Evolutionary conservation across 225 moss, liverwort and hornwort genomes (phyloP), one percentile per base, ranked within the genome.

Genomic region (Neckera pumila): DNA sequence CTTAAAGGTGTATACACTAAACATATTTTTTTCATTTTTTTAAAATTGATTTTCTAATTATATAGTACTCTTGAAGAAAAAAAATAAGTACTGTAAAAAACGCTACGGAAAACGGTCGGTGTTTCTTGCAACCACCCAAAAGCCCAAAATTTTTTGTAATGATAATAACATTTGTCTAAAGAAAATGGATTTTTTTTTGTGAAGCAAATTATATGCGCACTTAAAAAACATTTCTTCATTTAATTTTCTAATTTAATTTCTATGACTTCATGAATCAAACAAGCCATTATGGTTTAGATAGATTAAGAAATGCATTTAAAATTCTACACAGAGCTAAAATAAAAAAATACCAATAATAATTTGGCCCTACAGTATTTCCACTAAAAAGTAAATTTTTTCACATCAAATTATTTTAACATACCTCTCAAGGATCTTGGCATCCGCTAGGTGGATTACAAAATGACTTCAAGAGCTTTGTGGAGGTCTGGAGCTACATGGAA

Each of bases 301-400:
- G 14, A 53, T 76, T 34, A 22, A 36, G 6, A 22, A 36, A 14
- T 36, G 6, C 23, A 21, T 14, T 53, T 9, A 2, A 34, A 34
- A 53, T 13, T 76, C 19, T 13, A 5, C 1, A 3, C 2, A 15
- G 14, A 36, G 9, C 2, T 14, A 14, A 54, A 21, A 21, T 51
- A 53, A 53, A 53, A 51, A 9, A 2, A 22, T 10, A 9, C 13
- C 0, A 76, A 0, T 6, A 53, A 14, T 9, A 22, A 3, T 23
- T 22, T 53, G 34, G 0, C 1, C 14, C 33, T 0, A 9, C 3
- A 22, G 5, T 14, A 8, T 33, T 49, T 75, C 20, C 5, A 33
- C 13, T 21, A 13, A 34, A 20, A 33, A 51, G 0, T 14, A 21
- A 22, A 53, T 6, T 0, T 22, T 76, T 34, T 53, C 12, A 51